A percentile compares a stretch with the other conserved stretches of the same genome.
Conservation (phyloP, 257 asterid genomes). For the Misopates orontium region DNA sequence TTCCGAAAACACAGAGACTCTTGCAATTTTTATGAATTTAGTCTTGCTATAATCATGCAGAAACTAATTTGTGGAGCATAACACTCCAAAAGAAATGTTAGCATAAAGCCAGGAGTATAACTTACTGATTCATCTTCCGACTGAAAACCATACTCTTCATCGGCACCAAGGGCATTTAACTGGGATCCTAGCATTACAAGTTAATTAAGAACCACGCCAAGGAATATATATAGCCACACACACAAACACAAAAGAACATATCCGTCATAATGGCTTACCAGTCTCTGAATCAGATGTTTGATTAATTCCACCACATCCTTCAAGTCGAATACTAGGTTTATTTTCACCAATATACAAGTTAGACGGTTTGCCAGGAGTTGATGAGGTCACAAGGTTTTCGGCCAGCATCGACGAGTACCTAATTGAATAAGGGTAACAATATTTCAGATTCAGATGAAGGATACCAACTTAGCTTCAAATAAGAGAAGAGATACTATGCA, state of each 20-base stretch:
- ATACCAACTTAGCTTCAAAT: constrained; percentile 9
- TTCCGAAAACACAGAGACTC: constrained; percentile 3
- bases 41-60: constrained; percentile 8
- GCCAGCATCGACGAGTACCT: constrained; percentile 99
- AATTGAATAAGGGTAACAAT: constrained; percentile 22
- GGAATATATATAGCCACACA: constrained; percentile 14
- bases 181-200: constrained; percentile 65
- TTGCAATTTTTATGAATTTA: constrained; percentile 8
- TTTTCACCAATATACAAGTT: constrained; percentile 41
- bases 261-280: constrained; percentile 42
- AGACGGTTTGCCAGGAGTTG: constrained; percentile 45
- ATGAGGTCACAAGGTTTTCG: constrained; percentile 81
- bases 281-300: constrained; percentile 42
- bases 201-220: constrained; percentile 32
- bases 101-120: constrained; percentile 23
- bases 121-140: constrained; percentile 80
- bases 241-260: constrained; percentile 13
- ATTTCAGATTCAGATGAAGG: constrained; percentile 20
- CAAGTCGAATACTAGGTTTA: constrained; percentile 38
- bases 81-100: constrained; percentile 12
- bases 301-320: constrained; percentile 42
- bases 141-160: constrained; percentile 68
- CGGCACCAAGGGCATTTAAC: constrained; percentile 59
- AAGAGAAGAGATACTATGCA: constrained; percentile 17
- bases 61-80: constrained; percentile 9